Conservation (phyloP, 2,329 filamentous ascomycete species). For the Sclerotinia subarctica region DNA sequence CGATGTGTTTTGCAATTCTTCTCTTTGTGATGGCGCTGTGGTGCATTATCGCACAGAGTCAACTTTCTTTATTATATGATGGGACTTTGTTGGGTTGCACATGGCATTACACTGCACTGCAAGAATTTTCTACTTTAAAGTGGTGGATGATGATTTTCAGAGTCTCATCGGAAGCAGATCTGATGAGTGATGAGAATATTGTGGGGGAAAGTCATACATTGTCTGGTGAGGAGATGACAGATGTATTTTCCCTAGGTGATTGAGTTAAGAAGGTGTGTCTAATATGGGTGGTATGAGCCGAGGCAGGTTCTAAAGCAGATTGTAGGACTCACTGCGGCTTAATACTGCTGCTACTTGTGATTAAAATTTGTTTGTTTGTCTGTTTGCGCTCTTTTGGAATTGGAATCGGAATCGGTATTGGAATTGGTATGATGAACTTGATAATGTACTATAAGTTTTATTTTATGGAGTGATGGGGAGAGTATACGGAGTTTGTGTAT, state of each 20-base stretch:
- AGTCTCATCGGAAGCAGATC: background rate
- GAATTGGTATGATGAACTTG: conserved; percentile 2
- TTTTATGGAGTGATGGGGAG: background rate
- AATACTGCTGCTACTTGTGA: background rate
- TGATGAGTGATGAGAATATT: background rate
- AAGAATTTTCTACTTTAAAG: background rate
- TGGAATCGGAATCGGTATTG: background rate
- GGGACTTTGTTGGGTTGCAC: conserved; percentile 11
- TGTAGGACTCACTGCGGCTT: background rate
- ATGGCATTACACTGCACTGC: conserved; percentile 1
- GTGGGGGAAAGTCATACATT: background rate
- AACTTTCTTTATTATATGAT: conserved; percentile 13
- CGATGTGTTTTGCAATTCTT: background rate
- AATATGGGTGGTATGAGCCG: background rate
- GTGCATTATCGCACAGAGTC: conserved; percentile 4
- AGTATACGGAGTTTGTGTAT: too few species aligned
- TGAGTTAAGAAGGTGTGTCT: background rate
- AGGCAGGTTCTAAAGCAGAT: background rate
- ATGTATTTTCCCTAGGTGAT: background rate
- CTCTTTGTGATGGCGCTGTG: background rate
- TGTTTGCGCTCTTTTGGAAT: background rate
- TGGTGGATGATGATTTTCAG: too few species aligned
- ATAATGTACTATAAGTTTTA: conserved; percentile 8
- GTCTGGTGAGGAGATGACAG: background rate
- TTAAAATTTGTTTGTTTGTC: background rate